Evolutionary conservation across 2,329 filamentous ascomycete genomes (phyloP).

Genomic region (Colletotrichum eleusines): DNA sequence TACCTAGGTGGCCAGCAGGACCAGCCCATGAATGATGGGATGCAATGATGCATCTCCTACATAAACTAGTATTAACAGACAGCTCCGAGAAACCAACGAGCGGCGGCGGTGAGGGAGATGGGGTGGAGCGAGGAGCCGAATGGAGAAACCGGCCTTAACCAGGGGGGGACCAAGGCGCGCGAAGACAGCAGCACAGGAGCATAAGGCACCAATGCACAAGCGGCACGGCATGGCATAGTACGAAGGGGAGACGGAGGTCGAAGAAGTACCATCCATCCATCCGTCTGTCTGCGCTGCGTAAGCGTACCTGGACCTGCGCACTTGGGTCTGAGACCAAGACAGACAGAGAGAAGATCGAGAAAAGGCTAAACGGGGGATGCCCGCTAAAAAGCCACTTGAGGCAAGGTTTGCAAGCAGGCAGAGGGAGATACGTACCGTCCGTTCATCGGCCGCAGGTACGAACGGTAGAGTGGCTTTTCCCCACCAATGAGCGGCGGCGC

Average conservation of each 20-base stretch:
- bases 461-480: conserved; percentile 35
- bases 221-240: no score
- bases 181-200: no score
- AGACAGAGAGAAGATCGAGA: conserved; percentile 14
- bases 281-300: background rate
- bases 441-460: conserved; percentile 36
- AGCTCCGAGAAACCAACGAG: conserved; percentile 25
- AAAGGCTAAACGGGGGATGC: conserved; percentile 33
- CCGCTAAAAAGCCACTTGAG: conserved; percentile 18
- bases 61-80: conserved; percentile 11
- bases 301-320: background rate
- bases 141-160: background rate
- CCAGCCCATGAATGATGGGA: conserved; percentile 14
- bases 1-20: background rate
- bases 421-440: conserved; percentile 20
- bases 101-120: conserved; percentile 24
- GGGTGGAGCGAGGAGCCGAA: background rate
- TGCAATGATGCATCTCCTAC: conserved; percentile 26
- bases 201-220: background rate
- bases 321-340: background rate
- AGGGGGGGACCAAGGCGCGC: no score
- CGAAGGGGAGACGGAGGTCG: background rate
- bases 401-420: conserved; percentile 1
- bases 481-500: conserved; percentile 19
- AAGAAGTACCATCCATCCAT: background rate